Conservation (phyloP, 192 early-diverging fungal species). For the Gryganskiella cystojenkinii region DNA sequence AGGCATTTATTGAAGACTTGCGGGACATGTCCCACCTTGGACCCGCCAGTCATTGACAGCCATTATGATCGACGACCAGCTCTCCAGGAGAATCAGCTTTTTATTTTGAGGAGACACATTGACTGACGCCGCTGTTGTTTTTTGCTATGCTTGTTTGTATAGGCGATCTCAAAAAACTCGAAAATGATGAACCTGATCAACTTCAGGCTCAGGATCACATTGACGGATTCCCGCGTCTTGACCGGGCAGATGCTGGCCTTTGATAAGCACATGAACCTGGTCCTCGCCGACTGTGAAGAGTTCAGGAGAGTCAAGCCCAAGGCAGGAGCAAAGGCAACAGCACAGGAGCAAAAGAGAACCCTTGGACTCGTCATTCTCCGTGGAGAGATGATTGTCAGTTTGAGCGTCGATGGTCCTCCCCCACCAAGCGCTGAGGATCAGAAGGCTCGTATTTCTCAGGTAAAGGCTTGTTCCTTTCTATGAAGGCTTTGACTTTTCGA, state of each 20-base stretch:
- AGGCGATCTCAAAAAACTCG: constrained; percentile 73
- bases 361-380: constrained; percentile 94
- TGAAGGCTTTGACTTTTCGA: not conserved
- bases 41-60: too few species aligned
- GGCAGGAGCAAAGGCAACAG: constrained; percentile 55
- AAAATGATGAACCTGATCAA: constrained; percentile 93
- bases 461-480: not conserved
- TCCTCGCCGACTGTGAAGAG: constrained; percentile 97
- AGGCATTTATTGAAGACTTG: too few species aligned
- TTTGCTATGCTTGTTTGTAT: too few species aligned
- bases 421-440: constrained; percentile 69
- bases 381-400: constrained; percentile 91
- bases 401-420: constrained; percentile 92
- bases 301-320: constrained; percentile 88
- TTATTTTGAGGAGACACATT: too few species aligned
- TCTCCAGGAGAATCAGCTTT: too few species aligned
- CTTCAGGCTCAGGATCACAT: constrained; percentile 88
- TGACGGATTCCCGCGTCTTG: constrained; percentile 86
- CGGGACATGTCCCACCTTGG: too few species aligned
- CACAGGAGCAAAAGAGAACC: constrained; percentile 87
- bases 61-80: too few species aligned
- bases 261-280: constrained; percentile 99
- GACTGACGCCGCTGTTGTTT: too few species aligned
- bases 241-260: constrained; percentile 98
- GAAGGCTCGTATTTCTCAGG: constrained; percentile 57